Base-by-base conservation (phyloP, 345 rosid genomes). In the Acer saccharum region DNA sequence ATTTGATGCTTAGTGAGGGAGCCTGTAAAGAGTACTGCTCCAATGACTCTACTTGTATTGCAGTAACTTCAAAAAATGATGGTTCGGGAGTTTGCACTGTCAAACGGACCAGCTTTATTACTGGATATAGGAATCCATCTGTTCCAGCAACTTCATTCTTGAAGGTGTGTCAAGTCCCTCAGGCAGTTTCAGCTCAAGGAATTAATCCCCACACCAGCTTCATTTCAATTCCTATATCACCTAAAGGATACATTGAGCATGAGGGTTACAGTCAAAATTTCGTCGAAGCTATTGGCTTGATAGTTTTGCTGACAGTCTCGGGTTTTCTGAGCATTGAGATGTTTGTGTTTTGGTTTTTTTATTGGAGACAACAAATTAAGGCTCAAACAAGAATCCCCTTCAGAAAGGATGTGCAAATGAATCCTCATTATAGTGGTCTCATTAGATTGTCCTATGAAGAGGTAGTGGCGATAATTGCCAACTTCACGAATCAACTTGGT, bases 81-180 rank as follows among this genome's bases (percentile, higher is more conserved):
- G 88, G 88, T 69, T 77, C 88, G 0, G 80, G 85, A 62, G 69
- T 80, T 65, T 85, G 85, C 75, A 72, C 85, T 0, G 27, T 85
- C 81, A 82, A 80, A 75, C 32, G 84, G 67, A 80, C 81, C 14
- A 72, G 80, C 61, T 82, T 82, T 66, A 44, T 82, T 23, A 72
- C 80, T 65, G 88, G 88, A 44, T 85, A 82, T 18, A 65, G 60
- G 76, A 69, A 73, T 20, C 85, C 82, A 68, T 75, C 80, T 27
- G 62, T 54, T 72, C 78, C 71, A 10, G 78, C 82, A 48, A 69
- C 66, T 72, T 85, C 87, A 25, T 85, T 77, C 76, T 43, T 82
- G 75, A 80, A 80, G 68, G 84, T 80, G 35, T 82, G 88, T 62
- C 70, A 75, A 74, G 84, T 85, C 60, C 85, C 87, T 68, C 83